These are phyloP conservation scores for Daldinia eschscholtzii DNA, from an alignment of 2,329 filamentous ascomycete species.

Conservation along the genomic window DNA sequence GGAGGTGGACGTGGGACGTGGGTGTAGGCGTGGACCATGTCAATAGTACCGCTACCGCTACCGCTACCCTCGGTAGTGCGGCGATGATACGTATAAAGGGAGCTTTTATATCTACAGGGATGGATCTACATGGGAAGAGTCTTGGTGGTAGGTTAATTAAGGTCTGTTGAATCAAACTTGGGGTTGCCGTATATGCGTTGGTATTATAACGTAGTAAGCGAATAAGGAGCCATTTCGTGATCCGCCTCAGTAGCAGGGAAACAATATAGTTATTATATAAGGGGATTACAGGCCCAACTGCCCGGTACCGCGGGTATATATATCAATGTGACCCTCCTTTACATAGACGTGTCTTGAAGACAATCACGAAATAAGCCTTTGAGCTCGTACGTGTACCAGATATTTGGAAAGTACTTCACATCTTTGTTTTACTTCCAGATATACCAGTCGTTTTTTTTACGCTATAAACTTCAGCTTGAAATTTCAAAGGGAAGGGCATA, in stretches of 20 bases:
- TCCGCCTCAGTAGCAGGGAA: neutral
- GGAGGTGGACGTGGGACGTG: neutral
- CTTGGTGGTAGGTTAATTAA: neutral
- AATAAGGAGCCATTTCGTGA: neutral
- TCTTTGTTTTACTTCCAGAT: neutral
- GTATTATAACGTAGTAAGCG: neutral
- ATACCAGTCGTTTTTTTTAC: neutral
- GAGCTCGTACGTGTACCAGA: neutral
- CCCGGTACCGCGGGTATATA: neutral
- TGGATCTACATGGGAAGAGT: neutral
- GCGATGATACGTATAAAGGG: constrained; percentile 2
- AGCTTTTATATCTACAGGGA: constrained; percentile 1
- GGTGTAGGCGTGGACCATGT: neutral
- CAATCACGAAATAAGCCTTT: neutral
- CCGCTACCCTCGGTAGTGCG: constrained; percentile 3
- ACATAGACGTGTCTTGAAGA: neutral
- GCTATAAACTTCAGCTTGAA: too few relatives aligned
- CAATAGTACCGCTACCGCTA: neutral
- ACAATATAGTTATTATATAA: neutral
- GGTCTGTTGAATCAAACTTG: neutral
- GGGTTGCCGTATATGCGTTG: neutral
- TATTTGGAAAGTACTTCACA: neutral
- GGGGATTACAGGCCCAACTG: neutral
- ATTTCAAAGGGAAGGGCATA: too few relatives aligned
- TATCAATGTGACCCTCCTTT: neutral